Percentiles rank a stretch among this genome's conserved stretches.
These are phyloP conservation scores for Aspergillus ostianus DNA, from an alignment of 495 filamentous ascomycete genomes.

Conservation along the genomic window DNA sequence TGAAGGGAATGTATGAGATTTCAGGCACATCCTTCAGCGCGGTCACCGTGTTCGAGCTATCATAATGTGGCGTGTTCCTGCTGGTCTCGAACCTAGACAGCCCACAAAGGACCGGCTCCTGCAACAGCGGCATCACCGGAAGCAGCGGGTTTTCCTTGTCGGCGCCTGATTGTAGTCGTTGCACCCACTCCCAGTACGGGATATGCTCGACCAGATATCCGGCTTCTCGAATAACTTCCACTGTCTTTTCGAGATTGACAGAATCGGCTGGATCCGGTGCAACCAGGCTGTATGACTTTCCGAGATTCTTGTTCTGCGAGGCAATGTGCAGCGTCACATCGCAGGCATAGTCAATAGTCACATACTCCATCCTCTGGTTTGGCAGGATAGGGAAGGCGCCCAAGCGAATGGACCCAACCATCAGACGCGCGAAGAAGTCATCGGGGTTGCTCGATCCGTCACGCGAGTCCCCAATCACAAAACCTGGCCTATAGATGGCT, in stretches of 20 bases:
- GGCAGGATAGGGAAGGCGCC: conserved; percentile 18
- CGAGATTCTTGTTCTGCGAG: conserved; percentile 6
- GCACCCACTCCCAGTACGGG: conserved; percentile 17
- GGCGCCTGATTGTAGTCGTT: background rate
- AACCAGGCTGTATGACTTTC: conserved; percentile 12
- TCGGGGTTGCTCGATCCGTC: conserved; percentile 19
- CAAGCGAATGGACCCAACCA: conserved; percentile 16
- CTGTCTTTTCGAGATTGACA: conserved; percentile 9
- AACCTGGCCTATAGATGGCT: conserved; percentile 24
- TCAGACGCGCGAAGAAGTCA: conserved; percentile 25
- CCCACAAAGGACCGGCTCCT: conserved; percentile 10
- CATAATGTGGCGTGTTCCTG: conserved; percentile 8
- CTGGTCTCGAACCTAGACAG: conserved; percentile 11
- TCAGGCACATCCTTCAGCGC: conserved; percentile 6
- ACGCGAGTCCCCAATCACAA: conserved; percentile 19
- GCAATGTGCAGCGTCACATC: conserved; percentile 20
- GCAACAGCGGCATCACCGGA: conserved; percentile 8
- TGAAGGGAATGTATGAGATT: conserved; percentile 4
- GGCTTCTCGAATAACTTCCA: conserved; percentile 11
- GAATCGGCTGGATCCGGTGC: conserved; percentile 5
- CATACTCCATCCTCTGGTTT: conserved; percentile 14
- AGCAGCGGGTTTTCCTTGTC: conserved; percentile 9
- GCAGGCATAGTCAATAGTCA: conserved; percentile 23
- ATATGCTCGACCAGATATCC: conserved; percentile 10
- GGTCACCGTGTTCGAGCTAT: background rate